Conservation (phyloP, 2,329 filamentous ascomycete species). For the Epichloe festucae region DNA sequence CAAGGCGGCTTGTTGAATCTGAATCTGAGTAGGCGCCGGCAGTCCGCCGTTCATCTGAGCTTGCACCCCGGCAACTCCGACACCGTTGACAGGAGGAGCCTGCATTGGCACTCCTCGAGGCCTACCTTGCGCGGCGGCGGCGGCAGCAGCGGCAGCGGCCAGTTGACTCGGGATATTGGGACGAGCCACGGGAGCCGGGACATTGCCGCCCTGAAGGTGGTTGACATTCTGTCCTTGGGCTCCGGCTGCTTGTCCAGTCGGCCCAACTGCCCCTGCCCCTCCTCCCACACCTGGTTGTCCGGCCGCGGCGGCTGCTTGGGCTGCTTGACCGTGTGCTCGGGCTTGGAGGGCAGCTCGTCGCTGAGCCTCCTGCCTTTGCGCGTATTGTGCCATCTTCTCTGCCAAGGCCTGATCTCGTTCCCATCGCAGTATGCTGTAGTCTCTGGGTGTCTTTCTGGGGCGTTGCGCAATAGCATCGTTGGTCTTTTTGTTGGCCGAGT, state of each 20-base stretch:
- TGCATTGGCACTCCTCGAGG: constrained; percentile 43
- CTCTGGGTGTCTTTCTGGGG: constrained; percentile 64
- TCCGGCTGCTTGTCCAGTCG: constrained; percentile 5
- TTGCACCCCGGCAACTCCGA: constrained; percentile 30
- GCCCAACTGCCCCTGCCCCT: constrained; percentile 8
- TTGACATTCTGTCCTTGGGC: constrained; percentile 18
- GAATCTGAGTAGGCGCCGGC: constrained; percentile 45
- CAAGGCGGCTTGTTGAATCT: constrained; percentile 47
- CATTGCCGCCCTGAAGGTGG: constrained; percentile 17
- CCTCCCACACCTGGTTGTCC: constrained; percentile 9
- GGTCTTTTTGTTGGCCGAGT: constrained; percentile 70
- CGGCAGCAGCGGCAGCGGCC: constrained; percentile 26
- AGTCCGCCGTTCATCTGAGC: constrained; percentile 38
- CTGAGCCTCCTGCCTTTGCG: constrained; percentile 46
- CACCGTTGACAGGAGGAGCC: constrained; percentile 36
- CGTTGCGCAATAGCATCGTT: constrained; percentile 46
- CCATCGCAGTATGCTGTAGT: constrained; percentile 81
- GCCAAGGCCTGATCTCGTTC: constrained; percentile 65
- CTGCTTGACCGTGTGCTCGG: constrained; percentile 31
- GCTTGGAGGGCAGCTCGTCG: constrained; percentile 37
- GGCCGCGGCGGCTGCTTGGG: constrained; percentile 31
- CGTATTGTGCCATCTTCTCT: constrained; percentile 43
- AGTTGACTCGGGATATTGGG: constrained; percentile 29
- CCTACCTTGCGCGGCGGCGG: constrained; percentile 30
- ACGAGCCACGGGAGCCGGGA: constrained; percentile 20